Evolutionary conservation across 306 rosid genomes (phyloP).

Genomic region (Fragaria ananassa): DNA sequence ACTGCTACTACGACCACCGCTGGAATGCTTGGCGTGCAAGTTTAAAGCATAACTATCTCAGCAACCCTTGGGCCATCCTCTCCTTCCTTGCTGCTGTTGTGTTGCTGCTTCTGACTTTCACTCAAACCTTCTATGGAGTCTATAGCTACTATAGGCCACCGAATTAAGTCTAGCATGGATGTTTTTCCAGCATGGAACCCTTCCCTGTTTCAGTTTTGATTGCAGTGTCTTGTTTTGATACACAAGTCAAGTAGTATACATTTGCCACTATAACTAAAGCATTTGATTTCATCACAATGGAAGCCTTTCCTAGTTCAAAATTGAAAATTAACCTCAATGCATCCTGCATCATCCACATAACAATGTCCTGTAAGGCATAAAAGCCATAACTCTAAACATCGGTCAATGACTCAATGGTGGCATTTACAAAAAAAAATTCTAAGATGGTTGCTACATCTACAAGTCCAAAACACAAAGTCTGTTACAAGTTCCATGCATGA

Average conservation of each 20-base stretch:
- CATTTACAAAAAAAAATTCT: too few relatives aligned
- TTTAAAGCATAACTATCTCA: slow-evolving; percentile 69
- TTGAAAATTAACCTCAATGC: background rate
- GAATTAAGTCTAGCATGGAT: background rate
- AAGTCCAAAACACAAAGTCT: background rate
- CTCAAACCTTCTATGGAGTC: slow-evolving; percentile 67
- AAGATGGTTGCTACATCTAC: background rate
- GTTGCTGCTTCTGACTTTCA: slow-evolving; percentile 61
- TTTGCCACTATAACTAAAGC: background rate
- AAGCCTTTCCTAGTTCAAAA: background rate
- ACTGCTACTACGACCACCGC: slow-evolving; percentile 64
- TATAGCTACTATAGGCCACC: slow-evolving; percentile 65
- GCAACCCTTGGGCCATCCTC: slow-evolving; percentile 83
- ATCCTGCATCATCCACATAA: background rate
- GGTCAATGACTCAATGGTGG: background rate
- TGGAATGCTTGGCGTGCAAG: slow-evolving; percentile 91
- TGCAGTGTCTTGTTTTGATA: background rate
- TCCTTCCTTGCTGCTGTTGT: slow-evolving; percentile 79
- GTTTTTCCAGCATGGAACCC: background rate
- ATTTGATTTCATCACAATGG: background rate
- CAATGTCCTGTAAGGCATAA: background rate
- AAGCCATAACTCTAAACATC: background rate
- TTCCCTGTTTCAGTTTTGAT: background rate
- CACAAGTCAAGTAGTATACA: background rate
- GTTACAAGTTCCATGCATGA: background rate